Percentiles rank a stretch among this genome's conserved stretches.
Conservation (phyloP, 768 basidiomycete genomes). For the Pisolithus albus region DNA sequence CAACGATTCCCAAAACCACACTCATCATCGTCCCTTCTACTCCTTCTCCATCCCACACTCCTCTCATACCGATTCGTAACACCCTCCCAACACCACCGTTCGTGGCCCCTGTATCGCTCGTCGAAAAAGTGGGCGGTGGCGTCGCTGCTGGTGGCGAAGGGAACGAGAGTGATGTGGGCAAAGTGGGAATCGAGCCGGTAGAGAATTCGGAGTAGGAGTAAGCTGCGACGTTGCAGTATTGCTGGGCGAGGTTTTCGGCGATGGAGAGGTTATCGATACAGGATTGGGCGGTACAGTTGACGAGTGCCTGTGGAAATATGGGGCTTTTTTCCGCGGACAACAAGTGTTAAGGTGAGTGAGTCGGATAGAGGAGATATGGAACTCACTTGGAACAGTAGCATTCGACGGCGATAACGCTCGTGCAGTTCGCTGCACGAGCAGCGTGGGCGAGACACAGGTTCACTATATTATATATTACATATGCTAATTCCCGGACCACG, state of each 20-base stretch:
- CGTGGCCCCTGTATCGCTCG: not conserved
- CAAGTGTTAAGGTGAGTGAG: not conserved
- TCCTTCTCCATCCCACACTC: too few species aligned
- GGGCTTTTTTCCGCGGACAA: too few species aligned
- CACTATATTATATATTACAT: slow-evolving; percentile 24
- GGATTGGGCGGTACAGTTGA: slow-evolving; percentile 30
- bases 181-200: not conserved
- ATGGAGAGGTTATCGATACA: slow-evolving; percentile 34
- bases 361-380: not conserved
- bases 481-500: too few species aligned
- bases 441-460: slow-evolving; percentile 37
- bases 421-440: slow-evolving; percentile 19
- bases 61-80: too few species aligned
- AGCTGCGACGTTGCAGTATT: slow-evolving; percentile 40
- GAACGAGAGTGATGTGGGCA: slow-evolving; percentile 32
- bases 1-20: not conserved
- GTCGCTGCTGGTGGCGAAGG: slow-evolving; percentile 18
- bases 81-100: not conserved
- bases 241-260: slow-evolving; percentile 39
- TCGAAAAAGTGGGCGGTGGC: not conserved
- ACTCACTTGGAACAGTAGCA: slow-evolving; percentile 43
- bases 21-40: not conserved
- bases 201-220: not conserved
- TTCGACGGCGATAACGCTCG: slow-evolving; percentile 36
- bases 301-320: slow-evolving; percentile 31